Evolutionary conservation across 1,284 basidiomycete genomes (phyloP), one percentile per base, ranked within the genome.

Genomic region (Tylopilus sp.): DNA sequence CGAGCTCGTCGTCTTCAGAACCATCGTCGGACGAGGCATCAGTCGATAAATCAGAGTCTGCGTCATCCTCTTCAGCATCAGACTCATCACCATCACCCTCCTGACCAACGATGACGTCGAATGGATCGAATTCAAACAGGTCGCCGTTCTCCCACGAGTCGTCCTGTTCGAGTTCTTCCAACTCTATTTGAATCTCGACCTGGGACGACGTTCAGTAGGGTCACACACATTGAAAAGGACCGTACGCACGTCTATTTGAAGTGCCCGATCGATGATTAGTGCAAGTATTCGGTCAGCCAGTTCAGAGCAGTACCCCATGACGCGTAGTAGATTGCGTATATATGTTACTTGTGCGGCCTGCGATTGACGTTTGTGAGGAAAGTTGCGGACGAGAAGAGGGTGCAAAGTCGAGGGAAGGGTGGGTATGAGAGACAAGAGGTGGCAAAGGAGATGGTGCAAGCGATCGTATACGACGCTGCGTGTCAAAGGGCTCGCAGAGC

Each of bases 141-240:
- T 87, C 89, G 2, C 79, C 79, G 14, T 85, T 63, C 39, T 85
- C 83, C 24, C 82, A 72, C 2, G 72, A 72, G 14, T 78, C 77
- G 4, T 81, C 78, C 10, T 87, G 86, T 65, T 97, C 95, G 19
- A 96, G 76, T 61, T 98, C 94, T 68, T 98, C 96, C 4, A 96
- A 70, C 65, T 96, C 94, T 20, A 95, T 90, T 71, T 98, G 96
- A 46, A 99, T 97, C 72, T 99, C 96, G 42, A 98, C 92, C 92
- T 94, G 61, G 29, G 20, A 29, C 20, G 14, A 50, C 13, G 24
- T n/a, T 45, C 44, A 61, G 55, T 8, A 31, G 11, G n/a, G 39
- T 29, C 5, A n/a, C 15, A 42, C 24, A 33, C 7, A 4, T n/a
- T 29, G n/a, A 40, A 22, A 46, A 2, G 9, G 41, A 42, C 2